These are phyloP conservation scores for Fonsecaea erecta DNA, from an alignment of 2,329 filamentous ascomycete species.

Conservation along the genomic window DNA sequence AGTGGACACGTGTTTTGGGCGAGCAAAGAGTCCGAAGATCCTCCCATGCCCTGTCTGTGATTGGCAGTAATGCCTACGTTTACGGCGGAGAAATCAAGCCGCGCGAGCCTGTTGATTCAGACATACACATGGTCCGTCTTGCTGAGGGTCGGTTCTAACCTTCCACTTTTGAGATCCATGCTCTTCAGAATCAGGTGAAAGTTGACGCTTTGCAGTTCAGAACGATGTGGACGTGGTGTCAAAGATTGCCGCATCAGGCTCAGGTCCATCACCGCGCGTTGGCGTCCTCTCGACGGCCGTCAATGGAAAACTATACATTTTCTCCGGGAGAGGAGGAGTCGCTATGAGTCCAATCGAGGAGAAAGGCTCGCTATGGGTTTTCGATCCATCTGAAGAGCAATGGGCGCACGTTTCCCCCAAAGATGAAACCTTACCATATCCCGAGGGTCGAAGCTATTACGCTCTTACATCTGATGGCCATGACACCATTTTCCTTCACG, in stretches of 20 bases:
- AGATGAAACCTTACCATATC: conserved; percentile 53
- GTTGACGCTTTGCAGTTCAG: neutral
- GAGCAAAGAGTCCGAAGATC: conserved; percentile 54
- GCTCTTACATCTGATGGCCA: conserved; percentile 65
- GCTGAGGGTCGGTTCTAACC: conserved; percentile 10
- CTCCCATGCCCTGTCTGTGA: conserved; percentile 71
- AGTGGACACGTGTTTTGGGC: neutral
- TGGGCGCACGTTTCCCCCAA: conserved; percentile 70
- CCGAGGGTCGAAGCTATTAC: conserved; percentile 73
- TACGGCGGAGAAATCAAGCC: conserved; percentile 77
- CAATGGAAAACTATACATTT: conserved; percentile 74
- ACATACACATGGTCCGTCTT: conserved; percentile 54
- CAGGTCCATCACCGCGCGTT: conserved; percentile 67
- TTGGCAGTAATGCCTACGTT: conserved; percentile 65
- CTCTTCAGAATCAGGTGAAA: conserved; percentile 41
- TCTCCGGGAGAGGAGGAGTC: conserved; percentile 74
- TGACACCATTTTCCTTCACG: conserved; percentile 75
- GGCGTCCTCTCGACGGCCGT: conserved; percentile 74
- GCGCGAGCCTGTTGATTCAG: conserved; percentile 71
- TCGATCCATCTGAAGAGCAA: conserved; percentile 64
- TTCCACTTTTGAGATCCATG: neutral
- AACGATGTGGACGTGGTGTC: conserved; percentile 47
- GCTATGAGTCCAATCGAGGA: conserved; percentile 76
- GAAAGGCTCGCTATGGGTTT: conserved; percentile 74
- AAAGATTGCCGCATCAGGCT: conserved; percentile 47